A percentile compares a stretch with the other conserved stretches of the same genome.
Evolutionary conservation across 495 filamentous ascomycete species (phyloP).

Genomic region (Evansstolkia leycettana): DNA sequence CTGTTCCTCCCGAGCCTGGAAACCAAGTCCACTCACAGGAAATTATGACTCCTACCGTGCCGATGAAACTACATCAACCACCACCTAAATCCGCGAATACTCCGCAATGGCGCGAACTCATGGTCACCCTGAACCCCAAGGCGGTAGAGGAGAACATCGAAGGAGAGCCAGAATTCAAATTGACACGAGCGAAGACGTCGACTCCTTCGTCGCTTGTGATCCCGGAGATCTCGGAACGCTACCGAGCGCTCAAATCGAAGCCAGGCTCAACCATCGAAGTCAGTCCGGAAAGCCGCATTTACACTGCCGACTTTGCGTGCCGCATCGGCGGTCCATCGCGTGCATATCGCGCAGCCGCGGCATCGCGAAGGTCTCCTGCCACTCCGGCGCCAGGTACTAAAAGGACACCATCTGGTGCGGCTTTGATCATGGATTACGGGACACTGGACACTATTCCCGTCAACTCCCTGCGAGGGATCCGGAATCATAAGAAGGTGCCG

Average conservation of each 20-base stretch:
- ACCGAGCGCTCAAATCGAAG: constrained; percentile 54
- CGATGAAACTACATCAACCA: constrained; percentile 31
- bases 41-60: constrained; percentile 35
- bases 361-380: constrained; percentile 3
- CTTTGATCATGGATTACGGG: constrained; percentile 90
- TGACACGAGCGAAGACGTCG: constrained; percentile 56
- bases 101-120: constrained; percentile 75
- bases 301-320: constrained; percentile 64
- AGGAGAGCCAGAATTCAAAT: constrained; percentile 64
- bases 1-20: constrained; percentile 35
- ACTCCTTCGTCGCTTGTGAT: constrained; percentile 78
- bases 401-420: constrained; percentile 59
- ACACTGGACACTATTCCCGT: constrained; percentile 63
- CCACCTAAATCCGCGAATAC: constrained; percentile 29
- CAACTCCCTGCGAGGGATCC: constrained; percentile 82
- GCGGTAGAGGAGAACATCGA: constrained; percentile 34
- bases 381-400: constrained; percentile 26
- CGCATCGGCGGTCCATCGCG: constrained; percentile 61
- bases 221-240: constrained; percentile 71
- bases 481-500: constrained; percentile 54
- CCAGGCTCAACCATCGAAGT: constrained; percentile 68
- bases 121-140: constrained; percentile 57
- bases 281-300: constrained; percentile 70
- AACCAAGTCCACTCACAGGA: constrained; percentile 16
- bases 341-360: constrained; percentile 17